These are phyloP conservation scores for Schizopora paradoxa DNA, from an alignment of 1,284 basidiomycete species.

Conservation along the genomic window DNA sequence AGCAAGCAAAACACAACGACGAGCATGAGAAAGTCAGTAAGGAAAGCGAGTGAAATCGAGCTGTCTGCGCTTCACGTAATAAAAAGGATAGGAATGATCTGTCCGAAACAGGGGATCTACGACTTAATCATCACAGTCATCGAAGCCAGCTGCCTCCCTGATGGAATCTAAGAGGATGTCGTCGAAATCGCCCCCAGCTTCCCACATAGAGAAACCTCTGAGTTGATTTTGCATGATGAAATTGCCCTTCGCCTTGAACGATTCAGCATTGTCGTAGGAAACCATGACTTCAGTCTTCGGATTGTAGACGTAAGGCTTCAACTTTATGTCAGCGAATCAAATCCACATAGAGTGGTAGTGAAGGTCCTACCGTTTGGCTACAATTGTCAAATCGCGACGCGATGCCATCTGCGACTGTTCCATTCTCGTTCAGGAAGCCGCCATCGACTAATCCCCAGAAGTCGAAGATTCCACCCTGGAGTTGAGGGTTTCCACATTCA, in stretches of 20 bases:
- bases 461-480: slow-evolving; percentile 46
- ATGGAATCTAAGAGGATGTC: slow-evolving; percentile 55
- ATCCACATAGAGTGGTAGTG: neutral
- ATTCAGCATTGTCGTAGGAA: slow-evolving; percentile 54
- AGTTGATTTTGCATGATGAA: slow-evolving; percentile 48
- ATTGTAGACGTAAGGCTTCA: slow-evolving; percentile 62
- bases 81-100: too few species aligned
- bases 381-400: slow-evolving; percentile 53
- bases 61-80: too few species aligned
- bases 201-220: slow-evolving; percentile 62
- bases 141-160: slow-evolving; percentile 33
- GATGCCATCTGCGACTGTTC: slow-evolving; percentile 44
- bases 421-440: slow-evolving; percentile 50
- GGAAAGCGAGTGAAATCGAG: too few species aligned
- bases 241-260: slow-evolving; percentile 55
- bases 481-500: slow-evolving; percentile 44
- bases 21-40: too few species aligned
- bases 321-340: slow-evolving; percentile 1
- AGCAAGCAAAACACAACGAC: too few species aligned
- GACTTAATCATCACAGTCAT: slow-evolving; percentile 2
- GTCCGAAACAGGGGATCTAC: too few species aligned
- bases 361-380: slow-evolving; percentile 55
- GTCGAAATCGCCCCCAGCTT: slow-evolving; percentile 54
- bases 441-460: slow-evolving; percentile 55
- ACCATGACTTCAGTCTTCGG: slow-evolving; percentile 46